A percentile compares a stretch with the other conserved stretches of the same genome.
Evolutionary conservation across 805 yeast species (phyloP).

Genomic region (Candida taoyuanica): DNA sequence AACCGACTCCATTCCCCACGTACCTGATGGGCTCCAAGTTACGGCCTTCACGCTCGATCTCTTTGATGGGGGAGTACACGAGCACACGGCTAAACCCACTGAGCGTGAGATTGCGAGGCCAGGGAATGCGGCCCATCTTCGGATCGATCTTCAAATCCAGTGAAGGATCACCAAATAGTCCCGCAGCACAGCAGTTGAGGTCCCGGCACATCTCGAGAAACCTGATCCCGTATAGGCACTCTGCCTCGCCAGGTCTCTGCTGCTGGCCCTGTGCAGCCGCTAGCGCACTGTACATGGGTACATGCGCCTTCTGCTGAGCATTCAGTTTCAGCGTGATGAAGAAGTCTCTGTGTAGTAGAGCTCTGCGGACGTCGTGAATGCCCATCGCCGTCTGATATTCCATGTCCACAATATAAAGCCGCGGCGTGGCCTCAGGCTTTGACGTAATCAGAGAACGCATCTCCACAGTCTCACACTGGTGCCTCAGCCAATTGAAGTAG

Average conservation of each 20-base stretch:
- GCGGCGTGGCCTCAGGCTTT: too few relatives aligned
- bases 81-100: not conserved
- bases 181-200: not conserved
- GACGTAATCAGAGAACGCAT: too few relatives aligned
- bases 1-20: not conserved
- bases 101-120: constrained; percentile 1
- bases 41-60: not conserved
- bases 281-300: not conserved
- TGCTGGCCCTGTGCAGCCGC: too few relatives aligned
- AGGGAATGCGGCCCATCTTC: not conserved
- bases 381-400: too few relatives aligned
- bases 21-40: not conserved
- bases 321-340: not conserved
- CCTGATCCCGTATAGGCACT: not conserved
- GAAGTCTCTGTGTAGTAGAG: too few relatives aligned
- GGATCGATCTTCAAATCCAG: not conserved
- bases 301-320: not conserved
- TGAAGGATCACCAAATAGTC: not conserved
- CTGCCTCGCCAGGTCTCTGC: not conserved
- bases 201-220: constrained; percentile 1
- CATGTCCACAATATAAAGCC: too few relatives aligned
- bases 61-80: not conserved
- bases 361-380: too few relatives aligned
- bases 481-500: too few relatives aligned
- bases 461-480: too few relatives aligned